phyloP scores from a whole-genome alignment of 1,284 basidiomycete species.

The Apiotrichum mycotoxinovorans region DNA sequence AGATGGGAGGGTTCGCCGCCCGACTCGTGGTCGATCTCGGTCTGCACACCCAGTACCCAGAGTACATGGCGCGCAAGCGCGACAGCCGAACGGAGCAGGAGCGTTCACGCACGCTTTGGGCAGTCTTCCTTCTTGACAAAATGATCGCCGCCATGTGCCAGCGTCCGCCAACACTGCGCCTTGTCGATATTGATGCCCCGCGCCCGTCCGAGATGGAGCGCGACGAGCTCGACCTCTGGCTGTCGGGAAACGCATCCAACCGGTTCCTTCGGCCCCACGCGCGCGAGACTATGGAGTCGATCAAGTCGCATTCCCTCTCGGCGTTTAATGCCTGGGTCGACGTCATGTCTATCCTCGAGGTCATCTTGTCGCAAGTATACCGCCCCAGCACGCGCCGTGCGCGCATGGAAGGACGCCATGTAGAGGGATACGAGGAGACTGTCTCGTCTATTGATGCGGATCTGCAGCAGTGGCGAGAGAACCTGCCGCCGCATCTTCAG shows the following conservation, averaged over 20 bases:
- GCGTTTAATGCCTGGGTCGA: constrained; percentile 19
- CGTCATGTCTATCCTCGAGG: constrained; percentile 18
- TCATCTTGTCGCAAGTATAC: constrained; percentile 20
- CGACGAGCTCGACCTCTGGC: constrained; percentile 23
- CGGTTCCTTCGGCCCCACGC: constrained; percentile 5
- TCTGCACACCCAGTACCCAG: constrained; percentile 7
- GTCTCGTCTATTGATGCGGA: constrained; percentile 17
- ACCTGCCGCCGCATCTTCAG: constrained; percentile 16
- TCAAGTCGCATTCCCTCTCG: constrained; percentile 17
- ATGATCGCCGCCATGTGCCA: constrained; percentile 13
- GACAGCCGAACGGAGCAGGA: constrained; percentile 10
- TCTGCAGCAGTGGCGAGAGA: constrained; percentile 14
- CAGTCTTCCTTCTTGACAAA: constrained; percentile 19
- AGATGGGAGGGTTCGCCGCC: constrained; percentile 18
- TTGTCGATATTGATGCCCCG: constrained; percentile 15
- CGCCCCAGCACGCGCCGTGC: constrained; percentile 19
- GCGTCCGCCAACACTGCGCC: constrained; percentile 9
- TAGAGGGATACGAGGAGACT: constrained; percentile 20
- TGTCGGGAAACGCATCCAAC: constrained; percentile 9
- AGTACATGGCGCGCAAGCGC: not conserved
- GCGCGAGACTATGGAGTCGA: constrained; percentile 14
- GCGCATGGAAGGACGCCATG: constrained; percentile 16
- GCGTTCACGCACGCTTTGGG: constrained; percentile 16
- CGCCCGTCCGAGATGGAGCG: constrained; percentile 18
- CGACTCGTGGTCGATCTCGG: constrained; percentile 19